A percentile compares a stretch with the other conserved stretches of the same genome.
Conservation (phyloP, 2,329 filamentous ascomycete genomes). For the Pestalotiopsis sp. region DNA sequence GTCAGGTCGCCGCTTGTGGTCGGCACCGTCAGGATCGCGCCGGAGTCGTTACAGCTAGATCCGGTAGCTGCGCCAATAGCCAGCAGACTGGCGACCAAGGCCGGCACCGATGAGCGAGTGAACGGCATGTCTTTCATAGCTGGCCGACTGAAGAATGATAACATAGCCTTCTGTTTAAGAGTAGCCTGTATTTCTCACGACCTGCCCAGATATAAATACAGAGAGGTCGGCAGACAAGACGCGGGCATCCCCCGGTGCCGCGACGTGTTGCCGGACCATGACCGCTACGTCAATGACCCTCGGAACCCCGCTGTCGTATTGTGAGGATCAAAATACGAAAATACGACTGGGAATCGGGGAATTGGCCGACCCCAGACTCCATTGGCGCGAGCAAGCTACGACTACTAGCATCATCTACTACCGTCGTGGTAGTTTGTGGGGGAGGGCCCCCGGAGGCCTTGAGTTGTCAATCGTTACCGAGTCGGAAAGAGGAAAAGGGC, state of each 20-base stretch:
- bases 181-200: not conserved
- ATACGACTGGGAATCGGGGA: not conserved
- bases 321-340: not conserved
- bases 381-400: not conserved
- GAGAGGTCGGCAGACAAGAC: not conserved
- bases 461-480: not conserved
- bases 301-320: not conserved
- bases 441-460: not conserved
- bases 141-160: not conserved
- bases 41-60: not conserved
- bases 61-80: not conserved
- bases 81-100: not conserved
- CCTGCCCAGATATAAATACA: not conserved
- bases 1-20: constrained; percentile 15
- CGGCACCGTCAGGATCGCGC: not conserved
- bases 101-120: not conserved
- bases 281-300: not conserved
- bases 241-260: not conserved
- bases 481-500: not conserved
- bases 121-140: not conserved
- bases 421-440: not conserved
- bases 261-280: not conserved
- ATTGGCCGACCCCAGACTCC: not conserved
- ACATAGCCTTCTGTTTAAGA: not conserved
- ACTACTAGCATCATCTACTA: not conserved